Evolutionary conservation across 805 yeast genomes (phyloP).

Genomic region (Metschnikowia gruessii): DNA sequence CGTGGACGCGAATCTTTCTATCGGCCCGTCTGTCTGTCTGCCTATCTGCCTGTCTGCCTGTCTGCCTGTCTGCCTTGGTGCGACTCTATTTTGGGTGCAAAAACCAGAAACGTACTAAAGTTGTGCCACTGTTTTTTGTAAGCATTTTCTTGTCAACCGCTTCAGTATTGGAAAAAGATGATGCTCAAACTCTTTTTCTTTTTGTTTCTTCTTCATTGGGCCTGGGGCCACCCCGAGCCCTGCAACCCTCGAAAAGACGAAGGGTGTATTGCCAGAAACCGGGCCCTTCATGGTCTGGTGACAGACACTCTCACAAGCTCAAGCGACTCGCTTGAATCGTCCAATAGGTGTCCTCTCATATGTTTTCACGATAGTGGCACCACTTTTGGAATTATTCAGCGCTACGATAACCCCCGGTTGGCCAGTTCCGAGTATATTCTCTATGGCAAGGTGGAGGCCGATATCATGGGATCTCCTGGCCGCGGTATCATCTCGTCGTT

Average conservation of each 20-base stretch:
- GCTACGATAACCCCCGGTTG: slow-evolving; percentile 33
- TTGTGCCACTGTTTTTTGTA: no score
- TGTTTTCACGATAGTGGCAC: slow-evolving; percentile 11
- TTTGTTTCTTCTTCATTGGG: neutral
- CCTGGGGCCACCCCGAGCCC: slow-evolving; percentile 6
- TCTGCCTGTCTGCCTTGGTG: no score
- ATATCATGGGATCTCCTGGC: slow-evolving; percentile 32
- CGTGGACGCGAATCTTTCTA: neutral
- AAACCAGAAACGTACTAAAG: neutral
- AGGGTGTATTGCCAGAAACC: slow-evolving; percentile 27
- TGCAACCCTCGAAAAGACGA: slow-evolving; percentile 30
- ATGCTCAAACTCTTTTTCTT: neutral
- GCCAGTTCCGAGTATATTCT: slow-evolving; percentile 30
- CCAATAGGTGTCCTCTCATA: slow-evolving; percentile 12
- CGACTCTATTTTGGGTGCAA: slow-evolving; percentile 1
- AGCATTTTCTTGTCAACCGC: no score
- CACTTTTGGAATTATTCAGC: slow-evolving; percentile 10
- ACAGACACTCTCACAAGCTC: slow-evolving; percentile 20
- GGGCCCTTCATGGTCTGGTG: slow-evolving; percentile 23
- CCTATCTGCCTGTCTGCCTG: no score
- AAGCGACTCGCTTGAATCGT: slow-evolving; percentile 15
- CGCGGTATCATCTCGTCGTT: slow-evolving; percentile 38
- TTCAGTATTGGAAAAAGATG: no score
- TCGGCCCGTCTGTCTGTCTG: no score
- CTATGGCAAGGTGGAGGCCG: slow-evolving; percentile 39